Conservation (phyloP, 768 basidiomycete species). For the Xanthoconium purpureum region DNA sequence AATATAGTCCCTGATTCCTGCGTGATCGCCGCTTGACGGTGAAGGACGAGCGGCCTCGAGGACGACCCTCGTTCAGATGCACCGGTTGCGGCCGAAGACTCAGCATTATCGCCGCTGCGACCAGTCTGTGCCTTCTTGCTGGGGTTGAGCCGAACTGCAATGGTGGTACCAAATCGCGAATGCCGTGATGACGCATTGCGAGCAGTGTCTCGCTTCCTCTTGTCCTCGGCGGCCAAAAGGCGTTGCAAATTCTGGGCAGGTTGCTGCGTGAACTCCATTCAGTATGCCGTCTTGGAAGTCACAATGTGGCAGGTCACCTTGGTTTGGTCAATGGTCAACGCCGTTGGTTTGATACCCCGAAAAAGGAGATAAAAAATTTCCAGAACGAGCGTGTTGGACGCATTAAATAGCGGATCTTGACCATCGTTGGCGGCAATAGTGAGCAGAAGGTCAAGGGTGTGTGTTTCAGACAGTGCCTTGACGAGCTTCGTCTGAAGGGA, state of each 20-base stretch:
- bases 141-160: slow-evolving; percentile 70
- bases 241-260: slow-evolving; percentile 63
- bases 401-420: slow-evolving; percentile 75
- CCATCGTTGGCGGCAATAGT: slow-evolving; percentile 80
- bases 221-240: slow-evolving; percentile 76
- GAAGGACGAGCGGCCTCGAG: slow-evolving; percentile 68
- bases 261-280: slow-evolving; percentile 47
- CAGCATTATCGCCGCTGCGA: slow-evolving; percentile 22
- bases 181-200: slow-evolving; percentile 73
- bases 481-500: slow-evolving; percentile 77
- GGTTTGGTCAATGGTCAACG: slow-evolving; percentile 55
- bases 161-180: slow-evolving; percentile 95
- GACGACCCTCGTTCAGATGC: slow-evolving; percentile 22
- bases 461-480: slow-evolving; percentile 62
- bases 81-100: slow-evolving; percentile 20
- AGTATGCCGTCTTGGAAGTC: neutral
- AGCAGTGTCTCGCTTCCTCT: slow-evolving; percentile 52
- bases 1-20: slow-evolving; percentile 65
- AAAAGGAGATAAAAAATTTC: slow-evolving; percentile 93
- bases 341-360: slow-evolving; percentile 68
- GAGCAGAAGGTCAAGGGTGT: slow-evolving; percentile 73
- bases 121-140: slow-evolving; percentile 40
- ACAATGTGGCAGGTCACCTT: slow-evolving; percentile 44
- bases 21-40: slow-evolving; percentile 79
- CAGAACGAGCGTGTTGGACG: slow-evolving; percentile 85